Conservation (phyloP, 768 basidiomycete genomes). For the Neoboletus subvelutipes region DNA sequence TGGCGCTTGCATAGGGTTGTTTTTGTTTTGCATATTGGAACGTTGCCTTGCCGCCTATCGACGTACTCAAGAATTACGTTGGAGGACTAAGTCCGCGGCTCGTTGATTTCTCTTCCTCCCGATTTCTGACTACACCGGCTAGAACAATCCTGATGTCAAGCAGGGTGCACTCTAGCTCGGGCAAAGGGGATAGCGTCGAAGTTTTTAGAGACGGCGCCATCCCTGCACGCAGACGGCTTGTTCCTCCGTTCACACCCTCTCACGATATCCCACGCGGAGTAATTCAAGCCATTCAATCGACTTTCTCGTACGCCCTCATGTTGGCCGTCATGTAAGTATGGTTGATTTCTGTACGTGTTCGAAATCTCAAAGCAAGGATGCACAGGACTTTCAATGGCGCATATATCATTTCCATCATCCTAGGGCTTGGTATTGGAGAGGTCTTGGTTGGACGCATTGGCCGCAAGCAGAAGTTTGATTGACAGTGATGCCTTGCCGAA, state of each 20-base stretch:
- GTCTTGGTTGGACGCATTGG: slow-evolving; percentile 62
- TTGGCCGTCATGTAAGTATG: slow-evolving; percentile 69
- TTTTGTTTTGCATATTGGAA: slow-evolving; percentile 67
- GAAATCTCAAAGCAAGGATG: slow-evolving; percentile 7
- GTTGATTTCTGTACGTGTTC: background rate
- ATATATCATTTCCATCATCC: slow-evolving; percentile 69
- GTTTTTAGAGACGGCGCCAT: background rate
- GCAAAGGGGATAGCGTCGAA: slow-evolving; percentile 1
- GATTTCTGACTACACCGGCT: background rate
- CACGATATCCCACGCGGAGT: slow-evolving; percentile 74
- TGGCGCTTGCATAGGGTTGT: slow-evolving; percentile 72
- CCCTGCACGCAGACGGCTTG: slow-evolving; percentile 29
- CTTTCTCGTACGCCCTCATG: slow-evolving; percentile 74
- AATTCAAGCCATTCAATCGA: slow-evolving; percentile 59
- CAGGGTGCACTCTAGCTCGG: background rate
- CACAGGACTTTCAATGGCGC: slow-evolving; percentile 81
- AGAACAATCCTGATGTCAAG: slow-evolving; percentile 14
- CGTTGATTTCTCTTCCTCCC: background rate
- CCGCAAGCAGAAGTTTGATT: slow-evolving; percentile 5
- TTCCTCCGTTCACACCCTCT: slow-evolving; percentile 59
- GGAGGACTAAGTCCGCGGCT: slow-evolving; percentile 53
- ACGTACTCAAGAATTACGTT: slow-evolving; percentile 50
- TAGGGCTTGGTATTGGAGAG: slow-evolving; percentile 76
- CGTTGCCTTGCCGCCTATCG: slow-evolving; percentile 64
- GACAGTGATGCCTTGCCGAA: background rate